Conservation (phyloP, 2,329 filamentous ascomycete species). For the Dothideomycetes sp. region DNA sequence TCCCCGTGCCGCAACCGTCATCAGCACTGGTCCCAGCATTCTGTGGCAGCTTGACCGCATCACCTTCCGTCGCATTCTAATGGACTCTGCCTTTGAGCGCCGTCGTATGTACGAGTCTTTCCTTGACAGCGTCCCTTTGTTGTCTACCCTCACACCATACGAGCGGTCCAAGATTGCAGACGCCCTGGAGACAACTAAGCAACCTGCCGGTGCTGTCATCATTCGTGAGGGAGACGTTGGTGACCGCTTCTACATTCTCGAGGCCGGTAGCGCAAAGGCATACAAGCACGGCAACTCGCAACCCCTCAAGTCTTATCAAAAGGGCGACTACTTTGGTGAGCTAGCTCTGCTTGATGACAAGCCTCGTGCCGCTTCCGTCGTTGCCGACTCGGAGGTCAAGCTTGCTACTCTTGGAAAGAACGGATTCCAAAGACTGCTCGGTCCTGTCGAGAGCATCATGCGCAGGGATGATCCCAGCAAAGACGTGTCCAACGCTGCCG, state of each 20-base stretch:
- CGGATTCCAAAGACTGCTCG: conserved; percentile 85
- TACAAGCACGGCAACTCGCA: conserved; percentile 64
- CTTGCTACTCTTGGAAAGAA: conserved; percentile 86
- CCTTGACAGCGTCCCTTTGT: conserved; percentile 81
- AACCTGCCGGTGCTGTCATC: conserved; percentile 65
- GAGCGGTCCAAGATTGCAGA: conserved; percentile 97
- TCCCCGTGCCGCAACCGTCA: conserved; percentile 85
- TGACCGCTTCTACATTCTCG: conserved; percentile 82
- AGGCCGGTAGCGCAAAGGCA: conserved; percentile 76
- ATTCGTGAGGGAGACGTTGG: conserved; percentile 88
- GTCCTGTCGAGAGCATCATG: conserved; percentile 91
- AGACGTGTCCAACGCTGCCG: no score
- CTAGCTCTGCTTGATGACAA: conserved; percentile 87
- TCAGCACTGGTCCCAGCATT: conserved; percentile 71
- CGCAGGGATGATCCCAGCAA: conserved; percentile 56
- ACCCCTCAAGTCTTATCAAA: conserved; percentile 68
- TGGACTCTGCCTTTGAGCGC: conserved; percentile 95
- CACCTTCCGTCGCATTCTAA: conserved; percentile 93
- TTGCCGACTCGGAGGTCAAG: conserved; percentile 79
- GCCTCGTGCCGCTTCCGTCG: conserved; percentile 79
- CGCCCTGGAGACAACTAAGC: conserved; percentile 85
- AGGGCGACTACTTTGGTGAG: conserved; percentile 96
- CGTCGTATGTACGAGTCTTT: conserved; percentile 96
- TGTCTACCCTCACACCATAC: conserved; percentile 75
- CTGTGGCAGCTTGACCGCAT: conserved; percentile 92